Conservation (phyloP, 2,329 filamentous ascomycete genomes). For the Cyclaneusma minus region DNA sequence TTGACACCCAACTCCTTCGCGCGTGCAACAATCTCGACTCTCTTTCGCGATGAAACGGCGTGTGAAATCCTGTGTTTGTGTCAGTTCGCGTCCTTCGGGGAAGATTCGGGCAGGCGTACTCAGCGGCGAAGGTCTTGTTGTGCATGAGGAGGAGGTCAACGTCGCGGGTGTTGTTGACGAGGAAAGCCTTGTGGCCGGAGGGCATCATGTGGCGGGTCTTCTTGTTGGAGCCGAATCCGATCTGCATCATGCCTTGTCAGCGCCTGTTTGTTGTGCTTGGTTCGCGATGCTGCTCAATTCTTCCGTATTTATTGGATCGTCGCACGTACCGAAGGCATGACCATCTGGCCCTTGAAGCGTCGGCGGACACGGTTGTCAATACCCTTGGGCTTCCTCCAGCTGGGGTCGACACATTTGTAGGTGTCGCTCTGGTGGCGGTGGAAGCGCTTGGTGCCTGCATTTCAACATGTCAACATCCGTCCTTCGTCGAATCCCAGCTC, state of each 20-base stretch:
- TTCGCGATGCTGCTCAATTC: constrained; percentile 1
- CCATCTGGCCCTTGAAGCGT: constrained; percentile 89
- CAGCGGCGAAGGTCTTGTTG: constrained; percentile 97
- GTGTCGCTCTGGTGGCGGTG: constrained; percentile 93
- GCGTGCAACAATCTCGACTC: constrained; percentile 92
- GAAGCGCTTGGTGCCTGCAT: constrained; percentile 81
- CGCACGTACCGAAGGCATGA: constrained; percentile 89
- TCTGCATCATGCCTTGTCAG: constrained; percentile 37
- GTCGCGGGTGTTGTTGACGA: constrained; percentile 92
- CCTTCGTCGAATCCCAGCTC: constrained; percentile 6
- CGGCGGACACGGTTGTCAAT: constrained; percentile 97
- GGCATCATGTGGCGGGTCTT: constrained; percentile 99
- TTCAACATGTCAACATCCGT: constrained; percentile 19
- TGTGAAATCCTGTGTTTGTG: constrained; percentile 67
- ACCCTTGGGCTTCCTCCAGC: constrained; percentile 99
- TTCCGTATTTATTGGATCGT: constrained; percentile 2
- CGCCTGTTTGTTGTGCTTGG: constrained; percentile 3
- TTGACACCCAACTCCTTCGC: constrained; percentile 98
- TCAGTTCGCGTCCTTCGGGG: constrained; percentile 20
- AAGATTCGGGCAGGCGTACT: constrained; percentile 46
- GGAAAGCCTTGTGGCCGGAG: constrained; percentile 98
- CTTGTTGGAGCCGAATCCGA: constrained; percentile 98
- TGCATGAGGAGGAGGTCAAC: constrained; percentile 98
- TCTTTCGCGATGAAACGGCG: constrained; percentile 96
- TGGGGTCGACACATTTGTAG: constrained; percentile 79